These are phyloP conservation scores for Alternaria triticimaculans DNA, from an alignment of 2,329 filamentous ascomycete genomes.

Conservation along the genomic window DNA sequence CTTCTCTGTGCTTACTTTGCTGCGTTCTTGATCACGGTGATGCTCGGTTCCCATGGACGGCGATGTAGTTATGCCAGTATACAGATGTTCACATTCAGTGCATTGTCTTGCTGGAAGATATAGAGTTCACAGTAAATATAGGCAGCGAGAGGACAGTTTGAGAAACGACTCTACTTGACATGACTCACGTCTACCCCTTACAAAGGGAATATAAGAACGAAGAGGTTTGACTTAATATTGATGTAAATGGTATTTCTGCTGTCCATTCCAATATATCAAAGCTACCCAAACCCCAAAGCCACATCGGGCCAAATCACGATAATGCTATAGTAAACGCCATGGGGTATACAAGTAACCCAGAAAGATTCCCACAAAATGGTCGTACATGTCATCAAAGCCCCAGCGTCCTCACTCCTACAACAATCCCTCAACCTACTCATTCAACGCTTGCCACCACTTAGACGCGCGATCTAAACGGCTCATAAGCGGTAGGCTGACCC, in stretches of 20 bases:
- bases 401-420: neutral
- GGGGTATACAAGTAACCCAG: neutral
- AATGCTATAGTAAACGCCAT: neutral
- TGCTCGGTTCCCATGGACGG: neutral
- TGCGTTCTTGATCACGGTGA: neutral
- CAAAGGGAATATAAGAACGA: neutral
- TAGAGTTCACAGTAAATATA: neutral
- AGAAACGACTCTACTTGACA: neutral
- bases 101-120: neutral
- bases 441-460: constrained; percentile 9
- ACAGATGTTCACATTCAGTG: neutral
- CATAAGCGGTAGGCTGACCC: constrained; percentile 46
- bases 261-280: neutral
- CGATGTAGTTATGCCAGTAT: neutral
- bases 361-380: constrained; percentile 3
- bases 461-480: constrained; percentile 50
- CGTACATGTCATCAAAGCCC: constrained; percentile 18
- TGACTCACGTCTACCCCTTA: neutral
- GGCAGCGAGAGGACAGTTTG: neutral
- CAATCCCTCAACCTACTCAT: neutral
- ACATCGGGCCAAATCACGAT: neutral
- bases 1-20: neutral
- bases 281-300: neutral
- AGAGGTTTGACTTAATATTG: neutral
- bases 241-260: neutral